These are phyloP conservation scores for Suillus hirtellus DNA, from an alignment of 768 basidiomycete species.

Conservation along the genomic window DNA sequence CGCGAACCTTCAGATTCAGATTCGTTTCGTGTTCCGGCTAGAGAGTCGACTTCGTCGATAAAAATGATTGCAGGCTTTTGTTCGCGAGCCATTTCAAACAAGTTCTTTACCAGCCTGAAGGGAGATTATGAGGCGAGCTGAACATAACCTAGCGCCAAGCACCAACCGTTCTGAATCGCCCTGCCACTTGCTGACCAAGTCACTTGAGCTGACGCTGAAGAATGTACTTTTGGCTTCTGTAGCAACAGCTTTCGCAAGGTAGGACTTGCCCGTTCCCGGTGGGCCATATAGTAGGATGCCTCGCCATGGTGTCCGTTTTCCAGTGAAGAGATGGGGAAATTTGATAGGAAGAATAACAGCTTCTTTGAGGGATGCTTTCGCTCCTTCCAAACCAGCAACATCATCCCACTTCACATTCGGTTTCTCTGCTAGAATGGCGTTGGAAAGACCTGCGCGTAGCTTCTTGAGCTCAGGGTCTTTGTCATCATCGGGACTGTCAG, in stretches of 20 bases:
- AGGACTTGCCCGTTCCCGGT: conserved; percentile 96
- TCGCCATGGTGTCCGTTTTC: conserved; percentile 96
- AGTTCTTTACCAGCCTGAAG: conserved; percentile 85
- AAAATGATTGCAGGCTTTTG: conserved; percentile 98
- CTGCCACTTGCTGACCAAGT: conserved; percentile 99
- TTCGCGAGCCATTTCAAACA: conserved; percentile 95
- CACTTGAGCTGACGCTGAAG: conserved; percentile 93
- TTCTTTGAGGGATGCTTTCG: conserved; percentile 95
- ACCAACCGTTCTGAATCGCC: conserved; percentile 94
- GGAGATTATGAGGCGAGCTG: conserved; percentile 3
- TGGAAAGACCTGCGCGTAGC: conserved; percentile 84
- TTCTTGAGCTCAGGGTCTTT: conserved; percentile 95
- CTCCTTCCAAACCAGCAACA: conserved; percentile 93
- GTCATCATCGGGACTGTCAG: conserved; percentile 58
- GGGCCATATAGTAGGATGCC: conserved; percentile 97
- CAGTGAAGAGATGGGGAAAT: conserved; percentile 97
- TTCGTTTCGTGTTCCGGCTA: conserved; percentile 92
- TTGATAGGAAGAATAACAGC: conserved; percentile 99
- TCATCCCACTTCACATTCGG: conserved; percentile 99
- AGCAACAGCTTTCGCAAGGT: conserved; percentile 96
- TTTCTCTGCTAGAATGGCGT: conserved; percentile 89
- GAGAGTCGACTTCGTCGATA: conserved; percentile 97
- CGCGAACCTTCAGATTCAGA: conserved; percentile 97
- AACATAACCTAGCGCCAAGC: background rate
- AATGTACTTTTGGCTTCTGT: conserved; percentile 99